Evolutionary conservation across 148 eudicot species (phyloP), one percentile per base, ranked within the genome.

Genomic region (Silene uniflora): DNA sequence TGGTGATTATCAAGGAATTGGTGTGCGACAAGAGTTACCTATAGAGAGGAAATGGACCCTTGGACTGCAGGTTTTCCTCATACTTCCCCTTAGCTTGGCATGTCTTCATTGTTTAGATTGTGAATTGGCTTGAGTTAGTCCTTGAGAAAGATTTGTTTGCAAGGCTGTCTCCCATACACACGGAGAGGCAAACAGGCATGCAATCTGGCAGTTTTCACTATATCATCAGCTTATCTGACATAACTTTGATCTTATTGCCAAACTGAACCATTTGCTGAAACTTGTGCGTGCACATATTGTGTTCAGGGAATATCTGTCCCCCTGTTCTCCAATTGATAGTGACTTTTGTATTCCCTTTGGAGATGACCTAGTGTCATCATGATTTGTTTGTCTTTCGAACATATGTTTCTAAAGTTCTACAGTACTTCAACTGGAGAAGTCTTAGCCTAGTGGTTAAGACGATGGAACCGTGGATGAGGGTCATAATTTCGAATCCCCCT

Each of bases 21-120:
- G 90, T 61, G 75, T 85, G 80, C 85, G 89, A 74, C 82, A 76
- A n/a, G 96, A 89, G 76, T 80, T 86, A 21, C 83, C 95, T 73
- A 78, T 76, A 74, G 99, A 95, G 81, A 87, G 89, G 78, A 95
- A 92, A 87, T 95, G 99, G 99, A 93, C 99, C 80, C 96, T 92
- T 74, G 99, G 99, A 39, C 87, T 95, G 77, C 97, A 95, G 99
- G 99, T 95, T 78, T 39, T 70, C 18, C 21, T 70, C 61, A 24
- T 52, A 71, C 61, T 49, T 23, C 59, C 59, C 22, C 39, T 71
- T 59, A 71, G 9, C 19, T 23, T 66, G 10, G 29, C 52, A 22
- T 60, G 29, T 54, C 63, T 35, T 71, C 9, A 17, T 29, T 17
- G 10, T 2, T 46, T 61, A 6, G 39, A 24, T 72, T 55, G 18